Percentiles rank a stretch among this genome's conserved stretches.
Conservation (phyloP, 1,284 basidiomycete genomes). For the Cutaneotrichosporon sp. region DNA sequence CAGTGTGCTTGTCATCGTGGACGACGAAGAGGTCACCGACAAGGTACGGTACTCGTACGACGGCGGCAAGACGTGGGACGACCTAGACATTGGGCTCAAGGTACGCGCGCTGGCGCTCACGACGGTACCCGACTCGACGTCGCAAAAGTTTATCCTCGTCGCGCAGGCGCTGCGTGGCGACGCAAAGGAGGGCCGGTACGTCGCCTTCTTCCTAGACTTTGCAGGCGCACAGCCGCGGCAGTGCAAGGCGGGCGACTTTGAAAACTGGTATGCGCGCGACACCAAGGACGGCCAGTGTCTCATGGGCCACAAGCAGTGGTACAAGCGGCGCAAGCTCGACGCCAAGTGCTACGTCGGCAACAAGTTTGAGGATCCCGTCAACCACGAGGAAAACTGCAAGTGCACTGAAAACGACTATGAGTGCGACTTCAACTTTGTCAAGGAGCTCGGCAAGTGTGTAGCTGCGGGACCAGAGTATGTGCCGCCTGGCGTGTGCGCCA, state of each 20-base stretch:
- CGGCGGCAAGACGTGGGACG: constrained; percentile 73
- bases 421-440: constrained; percentile 56
- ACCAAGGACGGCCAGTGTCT: constrained; percentile 68
- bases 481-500: constrained; percentile 68
- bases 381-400: constrained; percentile 72
- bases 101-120: constrained; percentile 71
- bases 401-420: constrained; percentile 89
- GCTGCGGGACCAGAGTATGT: constrained; percentile 79
- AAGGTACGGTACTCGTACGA: constrained; percentile 76
- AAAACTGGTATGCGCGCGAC: constrained; percentile 77
- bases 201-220: constrained; percentile 79
- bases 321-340: constrained; percentile 73
- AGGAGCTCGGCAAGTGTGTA: constrained; percentile 66
- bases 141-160: constrained; percentile 79
- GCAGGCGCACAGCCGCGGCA: constrained; percentile 62
- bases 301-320: constrained; percentile 99
- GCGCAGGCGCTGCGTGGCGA: constrained; percentile 68
- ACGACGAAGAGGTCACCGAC: constrained; percentile 78
- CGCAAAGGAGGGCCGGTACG: constrained; percentile 59
- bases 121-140: constrained; percentile 85
- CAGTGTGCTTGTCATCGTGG: constrained; percentile 73
- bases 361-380: constrained; percentile 79
- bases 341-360: constrained; percentile 88
- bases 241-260: constrained; percentile 71
- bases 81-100: constrained; percentile 64